phyloP scores from a whole-genome alignment of 345 rosid species.

The Gossypium sturtianum region DNA sequence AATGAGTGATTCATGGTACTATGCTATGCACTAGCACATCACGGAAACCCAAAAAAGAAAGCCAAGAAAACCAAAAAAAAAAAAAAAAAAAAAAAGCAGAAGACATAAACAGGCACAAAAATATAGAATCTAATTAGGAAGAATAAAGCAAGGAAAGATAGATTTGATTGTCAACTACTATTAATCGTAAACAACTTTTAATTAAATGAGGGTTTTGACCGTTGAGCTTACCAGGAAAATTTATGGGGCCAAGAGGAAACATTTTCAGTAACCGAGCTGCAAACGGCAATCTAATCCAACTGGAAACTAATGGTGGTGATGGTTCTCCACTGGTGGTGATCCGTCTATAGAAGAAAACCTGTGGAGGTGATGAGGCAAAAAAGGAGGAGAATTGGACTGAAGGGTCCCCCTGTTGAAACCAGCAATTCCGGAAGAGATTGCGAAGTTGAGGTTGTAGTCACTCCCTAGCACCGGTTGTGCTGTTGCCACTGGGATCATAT shows the following conservation, averaged over 20 bases:
- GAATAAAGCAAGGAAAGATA: neutral
- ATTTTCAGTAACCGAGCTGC: slow-evolving; percentile 42
- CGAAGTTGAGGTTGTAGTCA: slow-evolving; percentile 74
- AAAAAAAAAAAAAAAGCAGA: neutral
- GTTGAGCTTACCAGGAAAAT: slow-evolving; percentile 42
- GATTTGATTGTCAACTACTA: neutral
- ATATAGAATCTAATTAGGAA: neutral
- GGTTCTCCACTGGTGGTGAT: slow-evolving; percentile 55
- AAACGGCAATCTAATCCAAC: slow-evolving; percentile 49
- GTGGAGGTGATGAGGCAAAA: slow-evolving; percentile 58
- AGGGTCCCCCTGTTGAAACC: slow-evolving; percentile 99
- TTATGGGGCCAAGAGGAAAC: slow-evolving; percentile 19
- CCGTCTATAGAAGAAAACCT: slow-evolving; percentile 63
- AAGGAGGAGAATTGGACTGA: slow-evolving; percentile 96
- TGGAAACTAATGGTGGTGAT: slow-evolving; percentile 62
- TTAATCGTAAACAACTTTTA: neutral
- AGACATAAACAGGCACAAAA: neutral
- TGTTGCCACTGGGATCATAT: slow-evolving; percentile 61
- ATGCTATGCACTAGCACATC: slow-evolving; percentile 12
- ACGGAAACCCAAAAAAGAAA: slow-evolving; percentile 26
- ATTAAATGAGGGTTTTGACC: neutral
- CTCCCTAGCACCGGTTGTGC: slow-evolving; percentile 30
- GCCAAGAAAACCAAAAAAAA: neutral
- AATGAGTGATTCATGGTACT: slow-evolving; percentile 18
- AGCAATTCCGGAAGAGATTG: slow-evolving; percentile 70